Evolutionary conservation across 1,284 basidiomycete genomes (phyloP), one percentile per base, ranked within the genome.

Genomic region (Coniophora puteana): DNA sequence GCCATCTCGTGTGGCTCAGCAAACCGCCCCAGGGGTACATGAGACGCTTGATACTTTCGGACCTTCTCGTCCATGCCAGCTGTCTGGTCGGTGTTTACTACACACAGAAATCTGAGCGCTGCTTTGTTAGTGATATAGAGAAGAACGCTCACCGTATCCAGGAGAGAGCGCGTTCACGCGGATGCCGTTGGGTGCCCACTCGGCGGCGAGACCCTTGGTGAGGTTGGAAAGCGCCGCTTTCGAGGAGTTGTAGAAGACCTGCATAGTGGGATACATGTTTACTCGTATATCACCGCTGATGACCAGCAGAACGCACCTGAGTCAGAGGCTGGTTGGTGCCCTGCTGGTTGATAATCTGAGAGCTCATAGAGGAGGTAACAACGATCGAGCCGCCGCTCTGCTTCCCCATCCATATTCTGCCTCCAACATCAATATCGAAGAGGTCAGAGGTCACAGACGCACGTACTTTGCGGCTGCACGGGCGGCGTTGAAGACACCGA

Each of bases 151-250:
- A 74, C 76, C 74, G 36, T 81, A 82, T 36, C 79, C 80, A 1
- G 79, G 78, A 17, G 74, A 76, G 14, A 83, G 46, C 0, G 72
- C 69, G 54, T 84, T 84, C 11, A 83, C 77, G 10, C 80, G 68
- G 38, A 83, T 81, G 5, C 54, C 56, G 31, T 66, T 48, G 27
- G 54, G 43, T 0, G 75, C 73, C 79, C 80, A 83, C 54, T 83
- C 81, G 0, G 76, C 68, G 2, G 81, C 81, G 4, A 83, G 65
- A 5, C 71, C 76, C 51, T 72, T 78, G 2, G 66, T 61, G 8
- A 83, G 63, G 44, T 72, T 72, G 13, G 74, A 72, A 0, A 78
- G 78, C 3, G 79, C 80, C 0, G 70, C 76, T 52, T 79, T 79
- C 22, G 76, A 78, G 0, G 76, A 74, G 44, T 79, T 81, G 51